Conservation (phyloP, 2,329 filamentous ascomycete species). For the Monilinia fructicola region DNA sequence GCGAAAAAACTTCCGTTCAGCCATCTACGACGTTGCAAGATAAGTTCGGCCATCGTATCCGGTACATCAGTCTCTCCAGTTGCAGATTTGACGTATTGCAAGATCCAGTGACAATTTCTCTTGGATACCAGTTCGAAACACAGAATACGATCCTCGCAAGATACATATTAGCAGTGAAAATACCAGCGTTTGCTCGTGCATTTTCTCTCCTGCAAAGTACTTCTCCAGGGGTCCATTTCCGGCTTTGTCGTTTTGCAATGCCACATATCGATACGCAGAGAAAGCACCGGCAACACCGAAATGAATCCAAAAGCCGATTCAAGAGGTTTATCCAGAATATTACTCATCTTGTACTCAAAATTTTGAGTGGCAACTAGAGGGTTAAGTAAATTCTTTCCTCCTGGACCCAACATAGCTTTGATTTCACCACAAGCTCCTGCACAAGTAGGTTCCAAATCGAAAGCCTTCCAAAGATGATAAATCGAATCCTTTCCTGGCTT, state of each 20-base stretch:
- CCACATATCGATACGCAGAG: constrained; percentile 93
- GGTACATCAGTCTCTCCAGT: constrained; percentile 98
- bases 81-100: constrained; percentile 96
- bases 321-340: constrained; percentile 95
- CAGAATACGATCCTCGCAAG: constrained; percentile 86
- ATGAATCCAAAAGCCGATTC: constrained; percentile 99
- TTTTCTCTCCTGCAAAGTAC: constrained; percentile 98
- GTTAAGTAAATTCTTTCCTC: constrained; percentile 80
- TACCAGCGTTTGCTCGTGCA: constrained; percentile 93
- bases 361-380: constrained; percentile 96
- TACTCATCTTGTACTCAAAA: constrained; percentile 99
- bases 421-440: constrained; percentile 97
- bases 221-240: constrained; percentile 94
- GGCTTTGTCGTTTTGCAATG: constrained; percentile 92
- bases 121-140: constrained; percentile 97
- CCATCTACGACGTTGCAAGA: constrained; percentile 94
- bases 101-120: constrained; percentile 88
- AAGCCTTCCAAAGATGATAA: constrained; percentile 98
- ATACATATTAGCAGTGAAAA: constrained; percentile 98
- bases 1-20: constrained; percentile 99
- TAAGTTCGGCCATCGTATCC: constrained; percentile 90
- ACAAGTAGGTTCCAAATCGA: constrained; percentile 95
- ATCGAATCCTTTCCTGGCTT: constrained; percentile 84
- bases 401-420: constrained; percentile 90
- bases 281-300: constrained; percentile 90